Evolutionary conservation across 306 rosid genomes (phyloP), one percentile per base, ranked within the genome.

Genomic region (Lathyrus sativus): DNA sequence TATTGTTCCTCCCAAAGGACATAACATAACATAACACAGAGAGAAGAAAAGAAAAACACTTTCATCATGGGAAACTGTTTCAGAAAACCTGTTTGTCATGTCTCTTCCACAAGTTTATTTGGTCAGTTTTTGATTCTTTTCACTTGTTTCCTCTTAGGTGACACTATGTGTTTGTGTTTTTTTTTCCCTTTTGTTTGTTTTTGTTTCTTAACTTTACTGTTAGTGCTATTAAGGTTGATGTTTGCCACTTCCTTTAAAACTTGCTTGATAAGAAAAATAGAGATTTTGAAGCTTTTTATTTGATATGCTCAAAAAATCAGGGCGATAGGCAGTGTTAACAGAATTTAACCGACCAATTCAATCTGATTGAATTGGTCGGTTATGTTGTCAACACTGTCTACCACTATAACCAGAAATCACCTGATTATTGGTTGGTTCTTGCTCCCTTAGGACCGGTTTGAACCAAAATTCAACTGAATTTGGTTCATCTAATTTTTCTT

Each of bases 61-160:
- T 58, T 72, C 51, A 3, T 45, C 44, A 92, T 92, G 98, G 98
- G 98, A 61, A 89, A 76, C 58, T 78, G 28, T 39, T 87, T 81
- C 39, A 61, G 67, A n/a, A 86, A 77, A 65, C 85, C 91, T 12
- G 84, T 87, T 58, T 84, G 85, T 72, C 92, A 87, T 77, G 88
- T 79, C 29, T 89, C 98, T 58, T 92, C 98, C 33, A 45, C 71
- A 66, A 83, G 53, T 66, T 50, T 84, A 67, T 45, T 83, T 73
- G 87, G 91, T 81, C 1, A 72, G 71, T 72, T 46, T 72, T 6
- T 39, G 1, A 67, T 74, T 38, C 11, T 4, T 10, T 11, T 33
- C 6, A 71, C 29, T 18, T 76, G 58, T 9, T 49, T 18, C 44
- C 26, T 18, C 28, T 4, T 54, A 81, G 38, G 19, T 44, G 26